Evolutionary conservation across 805 yeast genomes (phyloP).

Genomic region (Barnettozyma pratensis): DNA sequence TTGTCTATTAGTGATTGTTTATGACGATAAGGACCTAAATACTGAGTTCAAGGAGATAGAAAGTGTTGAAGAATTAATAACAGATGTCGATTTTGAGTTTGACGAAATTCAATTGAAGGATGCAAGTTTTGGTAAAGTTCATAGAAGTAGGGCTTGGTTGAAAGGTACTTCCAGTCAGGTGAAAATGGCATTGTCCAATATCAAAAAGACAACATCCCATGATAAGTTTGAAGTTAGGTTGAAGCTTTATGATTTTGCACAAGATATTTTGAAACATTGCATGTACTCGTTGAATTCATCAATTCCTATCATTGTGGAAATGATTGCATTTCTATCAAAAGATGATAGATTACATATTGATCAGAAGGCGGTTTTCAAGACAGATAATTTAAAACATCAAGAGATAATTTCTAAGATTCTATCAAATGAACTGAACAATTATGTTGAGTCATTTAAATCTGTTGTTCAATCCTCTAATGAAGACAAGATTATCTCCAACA

Average conservation of each 20-base stretch:
- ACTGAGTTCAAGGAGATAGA: conserved; percentile 20
- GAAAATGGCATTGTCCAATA: conserved; percentile 34
- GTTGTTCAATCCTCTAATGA: conserved; percentile 24
- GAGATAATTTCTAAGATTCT: conserved; percentile 12
- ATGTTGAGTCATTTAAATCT: conserved; percentile 16
- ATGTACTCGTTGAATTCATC: conserved; percentile 31
- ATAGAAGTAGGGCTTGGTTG: conserved; percentile 51
- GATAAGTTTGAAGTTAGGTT: conserved; percentile 30
- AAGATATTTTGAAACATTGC: conserved; percentile 28
- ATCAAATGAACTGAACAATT: conserved; percentile 12
- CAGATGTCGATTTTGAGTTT: conserved; percentile 11
- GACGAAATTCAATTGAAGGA: conserved; percentile 16
- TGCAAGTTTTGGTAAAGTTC: conserved; percentile 22
- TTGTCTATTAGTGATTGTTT: conserved; percentile 30
- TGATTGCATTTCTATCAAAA: conserved; percentile 24
- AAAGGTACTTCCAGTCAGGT: conserved; percentile 47
- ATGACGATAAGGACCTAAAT: conserved; percentile 37
- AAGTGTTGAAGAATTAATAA: conserved; percentile 11
- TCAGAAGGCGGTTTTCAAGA: conserved; percentile 5
- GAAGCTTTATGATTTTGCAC: conserved; percentile 28
- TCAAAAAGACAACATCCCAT: conserved; percentile 23
- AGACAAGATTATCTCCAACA: conserved; percentile 15
- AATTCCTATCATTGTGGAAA: conserved; percentile 32
- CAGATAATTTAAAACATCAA: conserved; percentile 10
- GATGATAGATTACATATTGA: conserved; percentile 11